A percentile compares a stretch with the other conserved stretches of the same genome.
These are phyloP conservation scores for Picochlorum sp. DNA, from an alignment of 139 green algal genomes.

Conservation along the genomic window DNA sequence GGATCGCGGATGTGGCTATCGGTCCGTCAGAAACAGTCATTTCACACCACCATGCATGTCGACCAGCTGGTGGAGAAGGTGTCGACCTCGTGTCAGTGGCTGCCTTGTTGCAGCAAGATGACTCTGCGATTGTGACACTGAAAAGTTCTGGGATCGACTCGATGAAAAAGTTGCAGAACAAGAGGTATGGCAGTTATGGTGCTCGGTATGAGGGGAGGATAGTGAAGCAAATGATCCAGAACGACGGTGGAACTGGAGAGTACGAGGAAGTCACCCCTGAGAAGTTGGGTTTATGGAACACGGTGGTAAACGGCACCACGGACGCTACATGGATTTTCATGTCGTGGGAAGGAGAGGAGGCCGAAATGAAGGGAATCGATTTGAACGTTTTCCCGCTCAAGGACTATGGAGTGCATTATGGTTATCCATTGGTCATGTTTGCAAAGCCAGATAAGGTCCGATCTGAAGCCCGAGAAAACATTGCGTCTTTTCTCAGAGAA, in stretches of 20 bases:
- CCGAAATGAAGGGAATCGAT: slow-evolving; percentile 46
- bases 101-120: slow-evolving; percentile 48
- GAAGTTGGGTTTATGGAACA: slow-evolving; percentile 80
- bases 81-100: slow-evolving; percentile 39
- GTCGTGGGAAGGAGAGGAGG: slow-evolving; percentile 75
- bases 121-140: slow-evolving; percentile 69
- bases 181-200: slow-evolving; percentile 64
- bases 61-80: neutral
- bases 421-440: slow-evolving; percentile 60
- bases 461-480: neutral
- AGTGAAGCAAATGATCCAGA: slow-evolving; percentile 69
- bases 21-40: slow-evolving; percentile 46
- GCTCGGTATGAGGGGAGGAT: slow-evolving; percentile 81
- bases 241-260: slow-evolving; percentile 67
- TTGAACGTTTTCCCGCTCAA: slow-evolving; percentile 66
- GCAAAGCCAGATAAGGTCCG: slow-evolving; percentile 40
- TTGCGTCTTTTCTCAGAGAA: slow-evolving; percentile 43
- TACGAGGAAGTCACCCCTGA: slow-evolving; percentile 57
- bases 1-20: slow-evolving; percentile 38
- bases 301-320: slow-evolving; percentile 51
- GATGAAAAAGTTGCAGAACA: slow-evolving; percentile 63
- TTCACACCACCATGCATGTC: slow-evolving; percentile 30
- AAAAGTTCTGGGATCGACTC: slow-evolving; percentile 34
- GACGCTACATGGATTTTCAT: slow-evolving; percentile 85
- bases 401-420: slow-evolving; percentile 62